A percentile compares a stretch with the other conserved stretches of the same genome.
Conservation (phyloP, 306 rosid species). For the Nissolia schottii region DNA sequence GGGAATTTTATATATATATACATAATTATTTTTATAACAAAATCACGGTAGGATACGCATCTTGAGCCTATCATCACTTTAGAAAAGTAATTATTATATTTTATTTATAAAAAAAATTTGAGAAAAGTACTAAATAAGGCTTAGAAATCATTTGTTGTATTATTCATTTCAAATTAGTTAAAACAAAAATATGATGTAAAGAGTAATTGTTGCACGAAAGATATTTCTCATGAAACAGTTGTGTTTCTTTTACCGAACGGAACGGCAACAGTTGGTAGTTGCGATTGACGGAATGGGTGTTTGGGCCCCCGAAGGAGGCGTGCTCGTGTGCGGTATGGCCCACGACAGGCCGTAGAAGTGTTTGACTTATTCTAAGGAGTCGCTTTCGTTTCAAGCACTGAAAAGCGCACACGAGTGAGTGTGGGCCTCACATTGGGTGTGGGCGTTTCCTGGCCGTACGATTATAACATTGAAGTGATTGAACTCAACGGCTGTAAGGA, state of each 20-base stretch:
- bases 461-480: slow-evolving; percentile 34
- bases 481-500: slow-evolving; percentile 24
- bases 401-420: slow-evolving; percentile 25
- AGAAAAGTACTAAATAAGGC: no score
- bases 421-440: slow-evolving; percentile 23
- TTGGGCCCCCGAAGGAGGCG: neutral
- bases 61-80: no score
- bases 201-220: no score
- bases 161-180: no score
- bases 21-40: no score
- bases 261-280: slow-evolving; percentile 18
- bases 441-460: slow-evolving; percentile 36
- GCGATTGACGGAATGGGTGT: neutral
- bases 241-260: neutral
- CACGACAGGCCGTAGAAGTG: neutral
- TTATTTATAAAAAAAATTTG: no score
- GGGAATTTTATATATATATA: no score
- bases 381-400: slow-evolving; percentile 17
- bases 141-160: no score
- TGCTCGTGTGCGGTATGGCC: slow-evolving; percentile 18
- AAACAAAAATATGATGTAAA: no score
- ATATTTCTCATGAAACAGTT: no score
- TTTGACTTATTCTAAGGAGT: slow-evolving; percentile 16
- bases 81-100: no score
- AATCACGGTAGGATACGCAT: no score